Evolutionary conservation across 1,284 basidiomycete species (phyloP).

Genomic region (Dichomitus squalens): DNA sequence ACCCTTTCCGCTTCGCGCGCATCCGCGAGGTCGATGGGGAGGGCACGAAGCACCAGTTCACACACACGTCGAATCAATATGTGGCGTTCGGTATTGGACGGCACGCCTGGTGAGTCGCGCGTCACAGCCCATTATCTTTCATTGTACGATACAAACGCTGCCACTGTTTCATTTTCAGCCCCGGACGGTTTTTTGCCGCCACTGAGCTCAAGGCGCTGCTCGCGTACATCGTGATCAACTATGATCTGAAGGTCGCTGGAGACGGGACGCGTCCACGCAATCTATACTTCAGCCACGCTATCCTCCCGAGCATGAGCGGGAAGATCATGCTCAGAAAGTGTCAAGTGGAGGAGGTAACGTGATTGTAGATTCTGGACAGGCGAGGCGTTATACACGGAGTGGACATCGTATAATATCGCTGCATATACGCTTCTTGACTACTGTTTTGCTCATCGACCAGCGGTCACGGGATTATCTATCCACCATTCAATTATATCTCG

Average conservation of each 20-base stretch:
- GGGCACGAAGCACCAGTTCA: slow-evolving; percentile 26
- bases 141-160: too few relatives aligned
- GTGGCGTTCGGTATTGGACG: slow-evolving; percentile 30
- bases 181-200: slow-evolving; percentile 27
- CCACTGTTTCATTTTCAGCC: too few relatives aligned
- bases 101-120: slow-evolving; percentile 1
- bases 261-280: slow-evolving; percentile 21
- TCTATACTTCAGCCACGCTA: slow-evolving; percentile 10
- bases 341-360: too few relatives aligned
- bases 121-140: too few relatives aligned
- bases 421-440: too few relatives aligned
- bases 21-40: slow-evolving; percentile 21
- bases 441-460: too few relatives aligned
- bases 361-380: too few relatives aligned
- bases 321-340: slow-evolving; percentile 24
- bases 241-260: slow-evolving; percentile 24
- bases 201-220: slow-evolving; percentile 25
- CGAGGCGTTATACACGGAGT: too few relatives aligned
- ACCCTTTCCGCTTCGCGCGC: slow-evolving; percentile 7
- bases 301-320: slow-evolving; percentile 13
- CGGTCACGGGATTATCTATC: too few relatives aligned
- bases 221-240: slow-evolving; percentile 24
- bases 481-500: too few relatives aligned
- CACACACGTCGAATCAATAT: slow-evolving; percentile 25
- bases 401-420: too few relatives aligned